Evolutionary conservation across 2,329 filamentous ascomycete genomes (phyloP), one percentile per base, ranked within the genome.

Genomic region (Fonsecaea multimorphosa): DNA sequence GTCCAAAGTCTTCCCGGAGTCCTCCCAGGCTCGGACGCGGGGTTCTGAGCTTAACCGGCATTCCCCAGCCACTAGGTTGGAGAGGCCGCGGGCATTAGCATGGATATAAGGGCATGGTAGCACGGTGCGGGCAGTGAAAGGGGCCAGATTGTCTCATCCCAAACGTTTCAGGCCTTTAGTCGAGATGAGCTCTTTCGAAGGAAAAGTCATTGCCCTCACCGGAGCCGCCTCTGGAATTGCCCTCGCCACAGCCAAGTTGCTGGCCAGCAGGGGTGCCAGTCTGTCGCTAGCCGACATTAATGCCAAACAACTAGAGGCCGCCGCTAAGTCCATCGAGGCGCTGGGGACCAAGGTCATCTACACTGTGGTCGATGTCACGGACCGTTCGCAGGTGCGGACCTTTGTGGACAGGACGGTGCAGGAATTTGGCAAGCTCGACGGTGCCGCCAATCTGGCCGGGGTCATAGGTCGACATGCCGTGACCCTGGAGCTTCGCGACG

Each of bases 401-500:
- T 70, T 63, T 60, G 68, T 68, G 24, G 19, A 62, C 24, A 24
- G 31, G 44, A 68, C 66, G 2, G 49, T 68, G 14, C 12, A 64
- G 24, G 32, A 54, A 32, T 53, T 68, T 14, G 65, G 68, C 14
- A 29, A 55, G 19, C 55, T 70, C n/a, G 63, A 66, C 46, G 66
- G 66, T 4, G 68, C 66, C 6, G 66, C 63, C 19, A 70, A 70
- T 36, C 52, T 65, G 19, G 68, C 68, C 7, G 68, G 68, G 0
- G 53, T 70, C 11, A 38, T 53, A 16, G 58, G 58, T 9, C 19
- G 40, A 6, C 58, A 60, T 22, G 61, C 40, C 31, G 49, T 67
- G 24, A 52, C 56, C 24, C 52, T 58, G 34, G 54, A 65, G 29
- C 2, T 68, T 79, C 29, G 69, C 72, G 2, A 74, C 5, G 70